Evolutionary conservation across 2,329 filamentous ascomycete genomes (phyloP), one percentile per base, ranked within the genome.

Genomic region (Sarocladium oryzae): DNA sequence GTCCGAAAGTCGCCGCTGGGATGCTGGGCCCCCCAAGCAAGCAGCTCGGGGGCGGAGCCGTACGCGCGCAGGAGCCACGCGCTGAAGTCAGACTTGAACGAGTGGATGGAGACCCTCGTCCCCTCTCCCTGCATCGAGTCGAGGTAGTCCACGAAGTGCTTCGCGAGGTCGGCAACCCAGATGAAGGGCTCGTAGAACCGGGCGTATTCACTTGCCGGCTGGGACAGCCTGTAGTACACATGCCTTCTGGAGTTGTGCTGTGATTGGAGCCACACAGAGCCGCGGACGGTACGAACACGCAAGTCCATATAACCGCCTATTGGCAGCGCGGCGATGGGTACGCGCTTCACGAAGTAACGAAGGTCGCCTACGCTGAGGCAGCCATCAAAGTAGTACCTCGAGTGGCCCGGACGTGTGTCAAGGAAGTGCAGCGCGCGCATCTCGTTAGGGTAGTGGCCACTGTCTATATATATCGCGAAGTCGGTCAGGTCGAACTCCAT

Each of bases 131-230:
- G 57, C 53, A 70, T 65, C 9, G 61, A 48, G 2, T 66, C 63
- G 45, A 86, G 69, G 56, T 78, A 93, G 55, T 90, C 85, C 1
- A 90, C 73, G 21, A 86, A 76, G 58, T 89, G 82, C 60, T 91
- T 92, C 0, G 78, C 74, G 1, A 93, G 69, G 50, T 85, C 76
- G 0, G 81, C 84, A 1, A 91, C 65, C 87, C 87, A 93, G 0
- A 83, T 53, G 54, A 89, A 92, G 0, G 79, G 74, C 0, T 66
- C 46, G 53, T 84, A 77, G 57, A 84, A 90, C 2, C 80, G 68
- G 10, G 54, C 55, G 58, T 93, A 95, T 33, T 83, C 81, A 0
- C 55, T 24, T 0, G 81, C 71, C 0, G 88, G 85, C 0, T 50
- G 63, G 2, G 62, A 62, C 0, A 95, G 64, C 9, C 73, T 73